Conservation (phyloP, 2,329 filamentous ascomycete genomes). For the Calonectria multiphialidica region DNA sequence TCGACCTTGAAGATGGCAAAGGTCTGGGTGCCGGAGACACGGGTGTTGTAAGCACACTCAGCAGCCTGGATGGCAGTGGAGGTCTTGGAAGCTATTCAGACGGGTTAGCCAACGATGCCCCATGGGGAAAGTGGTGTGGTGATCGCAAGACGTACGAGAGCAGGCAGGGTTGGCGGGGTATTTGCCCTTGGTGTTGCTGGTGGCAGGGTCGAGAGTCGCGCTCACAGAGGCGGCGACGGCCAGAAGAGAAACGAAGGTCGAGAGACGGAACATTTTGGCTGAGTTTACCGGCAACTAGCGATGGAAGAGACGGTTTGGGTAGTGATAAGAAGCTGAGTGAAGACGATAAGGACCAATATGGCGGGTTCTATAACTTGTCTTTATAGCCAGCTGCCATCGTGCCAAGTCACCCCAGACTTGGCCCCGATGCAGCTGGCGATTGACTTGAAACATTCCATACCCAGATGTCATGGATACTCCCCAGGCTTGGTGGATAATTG, state of each 20-base stretch:
- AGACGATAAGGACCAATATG: neutral
- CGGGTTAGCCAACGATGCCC: neutral
- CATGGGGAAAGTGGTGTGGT: neutral
- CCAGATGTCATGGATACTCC: neutral
- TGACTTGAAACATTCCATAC: slow-evolving; percentile 1
- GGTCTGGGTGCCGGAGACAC: slow-evolving; percentile 39
- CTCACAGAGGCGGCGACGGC: slow-evolving; percentile 33
- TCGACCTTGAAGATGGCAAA: slow-evolving; percentile 41
- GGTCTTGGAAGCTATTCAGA: slow-evolving; percentile 32
- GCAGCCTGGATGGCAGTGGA: slow-evolving; percentile 41
- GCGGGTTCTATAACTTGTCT: neutral
- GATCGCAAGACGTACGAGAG: slow-evolving; percentile 24
- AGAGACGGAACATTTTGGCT: slow-evolving; percentile 35
- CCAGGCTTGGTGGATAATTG: neutral
- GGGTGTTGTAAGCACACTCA: slow-evolving; percentile 42
- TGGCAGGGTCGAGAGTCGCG: slow-evolving; percentile 40
- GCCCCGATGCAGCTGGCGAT: neutral
- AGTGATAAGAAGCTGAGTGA: neutral
- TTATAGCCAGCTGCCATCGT: slow-evolving; percentile 1
- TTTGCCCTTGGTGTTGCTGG: slow-evolving; percentile 41
- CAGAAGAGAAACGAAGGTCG: slow-evolving; percentile 36
- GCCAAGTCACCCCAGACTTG: neutral
- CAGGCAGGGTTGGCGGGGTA: slow-evolving; percentile 35
- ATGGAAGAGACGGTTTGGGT: neutral
- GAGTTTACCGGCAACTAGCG: neutral